These are phyloP conservation scores for Dictyostelium discoideum DNA, from an alignment of 78 protist species.

Conservation along the genomic window dicty_2.7 NC_007090.3:1009001-1009500, in stretches of 20 bases:
- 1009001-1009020: neutral
- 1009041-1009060: neutral
- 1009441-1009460: slow-evolving; percentile 52
- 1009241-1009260: too few species aligned
- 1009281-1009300: neutral
- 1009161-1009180: too few species aligned
- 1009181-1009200: neutral
- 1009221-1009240: too few species aligned
- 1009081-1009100: neutral
- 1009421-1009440: slow-evolving; percentile 45
- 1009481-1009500: slow-evolving; percentile 79
- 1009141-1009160: too few species aligned
- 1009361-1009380: neutral
- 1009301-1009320: neutral
- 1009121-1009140: too few species aligned
- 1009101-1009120: neutral
- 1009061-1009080: neutral
- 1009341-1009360: too few species aligned
- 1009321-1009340: neutral
- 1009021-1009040: neutral
- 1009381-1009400: slow-evolving; percentile 26
- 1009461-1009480: slow-evolving; percentile 40
- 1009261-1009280: neutral
- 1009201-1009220: too few species aligned
- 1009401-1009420: slow-evolving; percentile 63